Base-by-base conservation (phyloP, 495 filamentous ascomycete genomes). In the Venustampulla echinocandica region DNA sequence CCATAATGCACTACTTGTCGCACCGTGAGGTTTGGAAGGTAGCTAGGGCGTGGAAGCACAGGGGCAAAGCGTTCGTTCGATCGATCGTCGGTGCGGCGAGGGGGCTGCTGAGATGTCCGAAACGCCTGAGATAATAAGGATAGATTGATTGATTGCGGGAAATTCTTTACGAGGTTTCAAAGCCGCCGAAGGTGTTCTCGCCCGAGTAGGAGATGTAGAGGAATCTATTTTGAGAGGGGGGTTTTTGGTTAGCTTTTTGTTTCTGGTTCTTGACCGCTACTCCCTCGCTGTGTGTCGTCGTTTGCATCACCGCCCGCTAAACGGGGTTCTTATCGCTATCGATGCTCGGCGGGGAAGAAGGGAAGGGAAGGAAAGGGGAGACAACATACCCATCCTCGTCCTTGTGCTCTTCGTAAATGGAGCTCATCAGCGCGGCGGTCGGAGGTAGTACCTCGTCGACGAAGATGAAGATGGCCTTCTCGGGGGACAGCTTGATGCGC, bases 391-490 rank as follows among this genome's bases (percentile, higher is more conserved):
- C 78, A 68, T 87, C 70, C 73, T 87, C 72, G 49, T 74, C 74
- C 69, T 96, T 95, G 79, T 96, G 90, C 67, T 98, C 92, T 67
- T 99, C 92, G 65, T 97, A 99, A 69, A 99, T 99, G 64, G 82
- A 88, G 77, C 87, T 95, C 92, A 99, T 99, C 35, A 99, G 80
- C 37, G 92, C 92, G 36, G 92, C 92, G 2, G 92, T 97, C 0
- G 92, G 92, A 27, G 92, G 92, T 21, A 99, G 79, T 27, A 97
- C 90, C 75, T 96, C 92, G 62, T 97, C 92, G 54, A 99, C 92
- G 71, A 97, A 99, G 77, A 99, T 99, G 77, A 99, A 99, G 75
- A 99, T 99, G 55, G 92, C 92, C 76, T 99, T 99, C 75, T 99
- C 92, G 6, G 92, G 92, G 10, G 89, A 95, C 43, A 99, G 76